A percentile compares a stretch with the other conserved stretches of the same genome.
Evolutionary conservation across 257 asterid species (phyloP).

Genomic region (Hygrophila difformis): DNA sequence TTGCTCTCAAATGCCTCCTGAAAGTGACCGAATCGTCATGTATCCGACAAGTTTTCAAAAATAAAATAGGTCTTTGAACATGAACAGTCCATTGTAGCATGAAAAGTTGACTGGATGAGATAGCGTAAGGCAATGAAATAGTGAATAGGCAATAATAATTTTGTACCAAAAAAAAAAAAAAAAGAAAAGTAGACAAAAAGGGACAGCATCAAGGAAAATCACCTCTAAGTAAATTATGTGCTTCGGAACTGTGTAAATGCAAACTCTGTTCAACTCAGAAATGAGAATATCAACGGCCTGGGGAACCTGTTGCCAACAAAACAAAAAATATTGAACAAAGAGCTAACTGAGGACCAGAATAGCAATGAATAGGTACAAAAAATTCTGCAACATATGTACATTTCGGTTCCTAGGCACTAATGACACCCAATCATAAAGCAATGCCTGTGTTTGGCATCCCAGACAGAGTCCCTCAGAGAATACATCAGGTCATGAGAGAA

Average conservation of each 20-base stretch:
- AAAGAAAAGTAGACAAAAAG: neutral
- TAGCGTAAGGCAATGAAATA: no score
- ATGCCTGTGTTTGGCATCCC: neutral
- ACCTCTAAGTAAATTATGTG: conserved; percentile 64
- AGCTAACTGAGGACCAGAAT: neutral
- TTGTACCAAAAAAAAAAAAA: no score
- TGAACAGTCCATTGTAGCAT: no score
- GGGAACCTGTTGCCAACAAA: conserved; percentile 45
- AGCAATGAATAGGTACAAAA: neutral
- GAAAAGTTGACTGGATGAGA: no score
- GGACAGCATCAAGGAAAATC: conserved; percentile 14
- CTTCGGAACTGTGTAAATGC: conserved; percentile 89
- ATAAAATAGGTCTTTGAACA: no score
- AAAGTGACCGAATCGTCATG: neutral
- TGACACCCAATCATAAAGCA: neutral
- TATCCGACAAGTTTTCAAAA: neutral
- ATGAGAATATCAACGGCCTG: conserved; percentile 67
- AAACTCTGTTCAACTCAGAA: conserved; percentile 71
- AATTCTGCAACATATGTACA: neutral
- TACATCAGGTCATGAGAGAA: neutral
- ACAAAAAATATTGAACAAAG: conserved; percentile 1
- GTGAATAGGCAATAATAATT: no score
- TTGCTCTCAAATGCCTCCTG: conserved; percentile 53
- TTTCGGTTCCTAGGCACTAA: neutral
- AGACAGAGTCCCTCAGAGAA: neutral